Evolutionary conservation across 768 basidiomycete species (phyloP).

Genomic region (Steccherinum ochraceum): DNA sequence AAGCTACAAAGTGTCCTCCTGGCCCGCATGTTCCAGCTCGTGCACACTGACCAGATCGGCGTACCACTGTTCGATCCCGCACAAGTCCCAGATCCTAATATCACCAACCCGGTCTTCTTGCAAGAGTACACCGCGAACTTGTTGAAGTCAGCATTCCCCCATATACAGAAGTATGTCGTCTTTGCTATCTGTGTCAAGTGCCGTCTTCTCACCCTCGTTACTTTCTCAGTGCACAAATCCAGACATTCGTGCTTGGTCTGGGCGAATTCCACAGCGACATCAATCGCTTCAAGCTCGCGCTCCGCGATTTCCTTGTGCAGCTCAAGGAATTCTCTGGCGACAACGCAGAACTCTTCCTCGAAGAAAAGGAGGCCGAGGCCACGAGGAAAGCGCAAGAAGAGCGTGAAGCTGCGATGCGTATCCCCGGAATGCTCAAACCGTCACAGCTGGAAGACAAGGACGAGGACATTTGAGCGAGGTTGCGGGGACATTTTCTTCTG

Average conservation of each 20-base stretch:
- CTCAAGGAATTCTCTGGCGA: conserved; percentile 97
- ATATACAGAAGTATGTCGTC: conserved; percentile 68
- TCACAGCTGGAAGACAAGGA: conserved; percentile 92
- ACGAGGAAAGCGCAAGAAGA: conserved; percentile 76
- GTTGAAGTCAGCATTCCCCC: conserved; percentile 85
- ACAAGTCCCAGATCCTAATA: conserved; percentile 58
- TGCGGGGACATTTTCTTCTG: neutral
- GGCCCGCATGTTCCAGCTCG: conserved; percentile 88
- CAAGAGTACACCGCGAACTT: conserved; percentile 83
- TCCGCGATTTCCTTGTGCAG: conserved; percentile 97
- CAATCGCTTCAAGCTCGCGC: conserved; percentile 87
- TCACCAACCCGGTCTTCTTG: conserved; percentile 76
- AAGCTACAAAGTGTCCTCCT: conserved; percentile 92
- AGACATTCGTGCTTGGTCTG: conserved; percentile 60
- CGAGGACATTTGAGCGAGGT: conserved; percentile 60
- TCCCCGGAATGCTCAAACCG: conserved; percentile 98
- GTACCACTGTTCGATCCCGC: conserved; percentile 82
- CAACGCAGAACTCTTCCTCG: conserved; percentile 85
- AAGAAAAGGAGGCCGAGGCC: conserved; percentile 89
- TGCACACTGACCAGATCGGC: conserved; percentile 73
- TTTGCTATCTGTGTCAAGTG: conserved; percentile 5
- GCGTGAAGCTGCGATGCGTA: conserved; percentile 82
- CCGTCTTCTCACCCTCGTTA: conserved; percentile 8
- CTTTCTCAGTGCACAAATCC: conserved; percentile 54
- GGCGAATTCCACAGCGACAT: conserved; percentile 72